A percentile compares a stretch with the other conserved stretches of the same genome.
phyloP scores from a whole-genome alignment of 1,284 basidiomycete genomes.

The Hemileia vastatrix region DNA sequence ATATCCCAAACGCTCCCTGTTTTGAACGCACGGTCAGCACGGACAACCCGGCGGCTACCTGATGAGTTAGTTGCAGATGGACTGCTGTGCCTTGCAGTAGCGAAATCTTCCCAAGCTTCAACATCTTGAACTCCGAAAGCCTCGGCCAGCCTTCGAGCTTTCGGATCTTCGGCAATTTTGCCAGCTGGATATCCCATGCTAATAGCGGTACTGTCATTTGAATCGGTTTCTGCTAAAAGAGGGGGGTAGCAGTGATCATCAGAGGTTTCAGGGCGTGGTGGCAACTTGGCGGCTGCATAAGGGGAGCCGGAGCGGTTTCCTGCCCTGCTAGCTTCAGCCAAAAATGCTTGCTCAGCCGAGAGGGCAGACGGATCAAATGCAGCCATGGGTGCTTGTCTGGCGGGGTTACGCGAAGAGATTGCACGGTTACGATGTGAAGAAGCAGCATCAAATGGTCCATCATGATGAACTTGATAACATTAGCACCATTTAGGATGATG shows the following conservation, averaged over 20 bases:
- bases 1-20: slow-evolving; percentile 26
- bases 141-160: slow-evolving; percentile 35
- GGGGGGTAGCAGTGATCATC: slow-evolving; percentile 11
- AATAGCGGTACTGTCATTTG: slow-evolving; percentile 1
- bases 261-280: slow-evolving; percentile 7
- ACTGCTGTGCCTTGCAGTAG: slow-evolving; percentile 57
- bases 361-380: slow-evolving; percentile 57
- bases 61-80: slow-evolving; percentile 35
- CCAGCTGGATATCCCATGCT: slow-evolving; percentile 20
- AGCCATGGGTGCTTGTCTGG: slow-evolving; percentile 63
- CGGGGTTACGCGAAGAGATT: slow-evolving; percentile 48
- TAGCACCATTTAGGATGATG: too few species aligned
- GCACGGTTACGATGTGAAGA: slow-evolving; percentile 65
- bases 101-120: slow-evolving; percentile 75
- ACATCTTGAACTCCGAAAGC: slow-evolving; percentile 80
- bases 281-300: slow-evolving; percentile 26
- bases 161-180: slow-evolving; percentile 38
- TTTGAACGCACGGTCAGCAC: slow-evolving; percentile 11
- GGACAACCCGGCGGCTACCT: slow-evolving; percentile 43
- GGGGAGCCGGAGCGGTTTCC: slow-evolving; percentile 27
- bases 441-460: slow-evolving; percentile 76
- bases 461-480: slow-evolving; percentile 59
- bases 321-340: slow-evolving; percentile 30
- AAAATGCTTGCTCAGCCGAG: slow-evolving; percentile 47
- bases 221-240: not conserved